These are phyloP conservation scores for Dioscorea dumetorum DNA, from an alignment of 106 monocot genomes.

Conservation along the genomic window DNA sequence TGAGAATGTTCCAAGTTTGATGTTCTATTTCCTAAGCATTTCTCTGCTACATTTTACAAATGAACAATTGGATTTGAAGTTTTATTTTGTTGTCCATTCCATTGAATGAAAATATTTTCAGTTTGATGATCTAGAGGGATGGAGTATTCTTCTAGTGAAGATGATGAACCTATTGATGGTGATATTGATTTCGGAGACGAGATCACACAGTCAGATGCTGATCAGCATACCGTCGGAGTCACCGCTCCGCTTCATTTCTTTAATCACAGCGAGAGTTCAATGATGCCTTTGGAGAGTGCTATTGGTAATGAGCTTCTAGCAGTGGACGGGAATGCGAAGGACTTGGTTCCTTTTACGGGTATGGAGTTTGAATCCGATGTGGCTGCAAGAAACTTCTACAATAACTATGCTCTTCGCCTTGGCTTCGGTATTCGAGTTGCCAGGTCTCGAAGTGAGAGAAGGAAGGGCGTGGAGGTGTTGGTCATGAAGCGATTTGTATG, in stretches of 20 bases:
- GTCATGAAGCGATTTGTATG: conserved; percentile 77
- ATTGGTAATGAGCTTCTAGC: conserved; percentile 16
- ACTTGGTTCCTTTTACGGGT: conserved; percentile 31
- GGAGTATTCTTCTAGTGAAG: conserved; percentile 65
- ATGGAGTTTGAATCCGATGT: conserved; percentile 65
- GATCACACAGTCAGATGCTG: conserved; percentile 10
- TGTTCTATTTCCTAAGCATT: too few relatives aligned
- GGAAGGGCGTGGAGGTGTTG: conserved; percentile 53
- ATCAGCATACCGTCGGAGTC: conserved; percentile 16
- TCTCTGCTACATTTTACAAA: too few relatives aligned
- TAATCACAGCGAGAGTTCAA: conserved; percentile 9
- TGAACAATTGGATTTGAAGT: too few relatives aligned
- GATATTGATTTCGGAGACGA: conserved; percentile 31
- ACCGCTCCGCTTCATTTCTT: conserved; percentile 13
- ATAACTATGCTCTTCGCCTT: conserved; percentile 42
- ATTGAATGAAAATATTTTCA: too few relatives aligned
- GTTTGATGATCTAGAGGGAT: conserved; percentile 12
- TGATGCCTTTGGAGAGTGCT: background rate
- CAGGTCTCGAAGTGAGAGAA: conserved; percentile 49
- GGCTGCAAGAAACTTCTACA: conserved; percentile 50
- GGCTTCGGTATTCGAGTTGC: conserved; percentile 73
- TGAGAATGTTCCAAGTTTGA: too few relatives aligned
- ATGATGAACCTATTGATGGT: conserved; percentile 44
- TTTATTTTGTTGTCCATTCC: too few relatives aligned
- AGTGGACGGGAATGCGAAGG: conserved; percentile 22